A percentile compares a stretch with the other conserved stretches of the same genome.
phyloP scores from a whole-genome alignment of 495 filamentous ascomycete species.

The Monascus purpureus region DNA sequence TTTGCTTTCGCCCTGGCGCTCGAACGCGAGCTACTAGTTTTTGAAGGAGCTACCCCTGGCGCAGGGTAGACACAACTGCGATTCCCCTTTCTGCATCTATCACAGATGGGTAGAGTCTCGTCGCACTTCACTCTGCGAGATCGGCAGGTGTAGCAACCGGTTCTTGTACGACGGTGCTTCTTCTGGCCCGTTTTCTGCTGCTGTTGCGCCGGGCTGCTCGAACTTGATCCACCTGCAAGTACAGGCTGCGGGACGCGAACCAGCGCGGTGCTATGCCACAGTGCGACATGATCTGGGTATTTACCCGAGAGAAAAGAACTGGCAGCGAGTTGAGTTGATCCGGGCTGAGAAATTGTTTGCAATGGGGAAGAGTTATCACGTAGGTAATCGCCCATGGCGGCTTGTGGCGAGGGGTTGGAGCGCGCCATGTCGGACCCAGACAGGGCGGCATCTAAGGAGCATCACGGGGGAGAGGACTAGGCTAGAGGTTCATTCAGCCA shows the following conservation, averaged over 20 bases:
- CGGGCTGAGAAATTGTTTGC: conserved; percentile 1
- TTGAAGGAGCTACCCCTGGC: conserved; percentile 30
- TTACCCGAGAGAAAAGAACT: conserved; percentile 24
- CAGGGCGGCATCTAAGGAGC: conserved; percentile 8
- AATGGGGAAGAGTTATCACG: conserved; percentile 1
- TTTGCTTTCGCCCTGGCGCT: conserved; percentile 28
- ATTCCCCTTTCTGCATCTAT: conserved; percentile 74
- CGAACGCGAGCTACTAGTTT: conserved; percentile 23
- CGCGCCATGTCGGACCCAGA: conserved; percentile 18
- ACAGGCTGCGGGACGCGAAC: conserved; percentile 8
- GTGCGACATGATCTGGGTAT: conserved; percentile 29
- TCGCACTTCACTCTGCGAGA: conserved; percentile 88
- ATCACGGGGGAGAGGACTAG: no score
- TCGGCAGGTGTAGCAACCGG: conserved; percentile 90
- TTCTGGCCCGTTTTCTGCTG: conserved; percentile 48
- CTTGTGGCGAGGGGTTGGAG: conserved; percentile 19
- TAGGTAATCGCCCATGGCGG: conserved; percentile 18
- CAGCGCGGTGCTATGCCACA: conserved; percentile 26
- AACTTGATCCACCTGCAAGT: conserved; percentile 3
- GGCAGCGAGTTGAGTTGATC: conserved; percentile 15
- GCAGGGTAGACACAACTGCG: conserved; percentile 77
- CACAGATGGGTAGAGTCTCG: conserved; percentile 73
- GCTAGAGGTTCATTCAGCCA: no score
- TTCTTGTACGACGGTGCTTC: conserved; percentile 87
- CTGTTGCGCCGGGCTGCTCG: conserved; percentile 14